phyloP scores from a whole-genome alignment of 768 basidiomycete genomes.

The Lactarius evosmus region DNA sequence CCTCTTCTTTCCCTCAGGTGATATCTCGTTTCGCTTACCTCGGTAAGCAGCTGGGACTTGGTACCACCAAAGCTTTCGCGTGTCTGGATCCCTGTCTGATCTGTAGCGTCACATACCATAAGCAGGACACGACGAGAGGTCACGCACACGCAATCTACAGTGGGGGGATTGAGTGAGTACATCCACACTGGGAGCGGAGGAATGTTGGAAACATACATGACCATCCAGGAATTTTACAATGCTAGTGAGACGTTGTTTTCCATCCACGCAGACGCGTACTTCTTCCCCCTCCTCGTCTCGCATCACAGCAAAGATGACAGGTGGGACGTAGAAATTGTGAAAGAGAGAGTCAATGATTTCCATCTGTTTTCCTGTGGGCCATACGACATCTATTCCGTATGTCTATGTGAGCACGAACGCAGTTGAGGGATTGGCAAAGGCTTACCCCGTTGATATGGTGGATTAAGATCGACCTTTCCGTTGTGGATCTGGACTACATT shows the following conservation, averaged over 20 bases:
- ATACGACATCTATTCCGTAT: conserved; percentile 61
- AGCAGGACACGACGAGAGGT: conserved; percentile 1
- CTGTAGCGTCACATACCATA: conserved; percentile 30
- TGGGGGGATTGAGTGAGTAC: conserved; percentile 9
- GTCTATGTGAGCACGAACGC: background rate
- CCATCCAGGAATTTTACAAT: conserved; percentile 50
- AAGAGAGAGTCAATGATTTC: conserved; percentile 51
- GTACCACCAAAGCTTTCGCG: conserved; percentile 63
- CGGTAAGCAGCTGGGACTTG: conserved; percentile 49
- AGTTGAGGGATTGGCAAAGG: background rate
- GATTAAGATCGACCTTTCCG: conserved; percentile 65
- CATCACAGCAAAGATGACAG: conserved; percentile 46
- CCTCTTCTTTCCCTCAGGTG: conserved; percentile 46
- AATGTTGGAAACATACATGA: conserved; percentile 19
- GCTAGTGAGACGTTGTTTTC: conserved; percentile 51
- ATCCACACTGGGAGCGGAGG: background rate
- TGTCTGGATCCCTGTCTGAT: conserved; percentile 53
- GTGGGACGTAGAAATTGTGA: conserved; percentile 53
- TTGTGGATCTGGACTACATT: conserved; percentile 59
- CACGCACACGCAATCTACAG: conserved; percentile 54
- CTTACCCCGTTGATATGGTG: conserved; percentile 69
- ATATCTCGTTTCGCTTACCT: conserved; percentile 48
- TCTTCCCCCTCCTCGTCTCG: conserved; percentile 41
- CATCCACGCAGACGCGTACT: conserved; percentile 48
- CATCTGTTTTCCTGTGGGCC: conserved; percentile 66